Evolutionary conservation across 2,329 filamentous ascomycete genomes (phyloP).

Genomic region (Coccinonectria pachysandricola): DNA sequence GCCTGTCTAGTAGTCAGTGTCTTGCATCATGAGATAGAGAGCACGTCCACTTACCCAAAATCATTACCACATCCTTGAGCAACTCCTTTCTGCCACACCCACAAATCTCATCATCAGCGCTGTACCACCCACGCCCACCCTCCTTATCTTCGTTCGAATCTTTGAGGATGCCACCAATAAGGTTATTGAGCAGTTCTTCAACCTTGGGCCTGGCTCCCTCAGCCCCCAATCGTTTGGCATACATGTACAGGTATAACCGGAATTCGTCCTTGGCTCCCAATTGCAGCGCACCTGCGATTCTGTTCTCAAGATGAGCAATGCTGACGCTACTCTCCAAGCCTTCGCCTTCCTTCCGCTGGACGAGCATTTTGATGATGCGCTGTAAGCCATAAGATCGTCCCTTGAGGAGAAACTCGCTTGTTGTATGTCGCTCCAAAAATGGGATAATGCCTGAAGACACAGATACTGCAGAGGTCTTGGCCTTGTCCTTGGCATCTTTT

Average conservation of each 20-base stretch:
- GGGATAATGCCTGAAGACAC: conserved; percentile 90
- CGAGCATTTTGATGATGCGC: conserved; percentile 76
- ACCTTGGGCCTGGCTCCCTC: conserved; percentile 83
- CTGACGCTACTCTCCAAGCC: conserved; percentile 84
- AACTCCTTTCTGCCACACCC: conserved; percentile 86
- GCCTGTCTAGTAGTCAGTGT: conserved; percentile 46
- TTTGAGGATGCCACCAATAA: conserved; percentile 62
- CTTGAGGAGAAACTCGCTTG: conserved; percentile 81
- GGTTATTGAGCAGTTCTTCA: conserved; percentile 75
- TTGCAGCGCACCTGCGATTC: conserved; percentile 78
- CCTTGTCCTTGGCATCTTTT: conserved; percentile 33
- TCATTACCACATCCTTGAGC: conserved; percentile 81
- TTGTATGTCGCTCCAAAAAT: conserved; percentile 87
- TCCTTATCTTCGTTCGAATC: conserved; percentile 40
- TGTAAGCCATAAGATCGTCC: conserved; percentile 87
- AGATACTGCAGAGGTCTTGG: conserved; percentile 35
- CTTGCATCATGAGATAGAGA: too few relatives aligned
- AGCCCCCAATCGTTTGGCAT: conserved; percentile 86
- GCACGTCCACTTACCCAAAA: conserved; percentile 59
- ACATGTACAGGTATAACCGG: conserved; percentile 92
- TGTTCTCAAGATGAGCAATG: conserved; percentile 90
- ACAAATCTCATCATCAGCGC: conserved; percentile 62
- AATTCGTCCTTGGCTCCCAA: conserved; percentile 87
- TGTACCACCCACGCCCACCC: conserved; percentile 51
- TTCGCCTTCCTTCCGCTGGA: conserved; percentile 85